Base-by-base conservation (phyloP, 2,329 filamentous ascomycete genomes). In the Xylariaceae sp. region DNA sequence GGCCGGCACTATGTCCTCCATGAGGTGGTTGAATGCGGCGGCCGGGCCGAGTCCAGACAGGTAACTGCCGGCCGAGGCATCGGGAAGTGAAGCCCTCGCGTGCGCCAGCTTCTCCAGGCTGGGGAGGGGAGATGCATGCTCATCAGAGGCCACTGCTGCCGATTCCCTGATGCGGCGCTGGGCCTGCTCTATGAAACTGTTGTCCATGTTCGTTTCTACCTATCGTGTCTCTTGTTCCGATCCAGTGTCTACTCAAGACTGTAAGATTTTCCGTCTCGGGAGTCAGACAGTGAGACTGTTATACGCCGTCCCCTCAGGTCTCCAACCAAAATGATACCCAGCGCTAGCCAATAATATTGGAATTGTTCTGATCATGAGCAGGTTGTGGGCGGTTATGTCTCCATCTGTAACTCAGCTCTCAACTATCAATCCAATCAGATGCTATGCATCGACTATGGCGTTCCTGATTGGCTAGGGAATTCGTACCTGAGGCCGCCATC, bases 1-100 rank as follows among this genome's bases (percentile, higher is more conserved):
- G 1, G 81, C 88, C 1, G 82, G 81, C 47, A 82, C 74, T 58
- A 84, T 74, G 60, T 76, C 72, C 6, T 65, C 37, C 8, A 76
- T 66, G 41, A 84, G 75, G 69, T 85, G 81, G 10, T 68, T 53
- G 13, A 78, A 63, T 3, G 76, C 73, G 5, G 68, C 68, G 1
- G 67, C 59, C 59, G 59, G 68, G 53, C 69, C 76, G 2, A 69
- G 59, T 8, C 66, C 61, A 35, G 64, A 49, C 34, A 79, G 74
- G 58, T 75, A 76, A 8, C 56, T 62, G 0, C 68, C 58, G 68
- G 66, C 8, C 54, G 58, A 2, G 70, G 65, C 35, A 51, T 63
- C 60, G 0, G 77, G 76, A 30, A 82, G 75, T 8, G 76, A 72
- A 4, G 74, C 65, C 13, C 77, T 70, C 39, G 78, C 78, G 30